phyloP scores from a whole-genome alignment of 441 rosid species.

The Jatropha podagrica region DNA sequence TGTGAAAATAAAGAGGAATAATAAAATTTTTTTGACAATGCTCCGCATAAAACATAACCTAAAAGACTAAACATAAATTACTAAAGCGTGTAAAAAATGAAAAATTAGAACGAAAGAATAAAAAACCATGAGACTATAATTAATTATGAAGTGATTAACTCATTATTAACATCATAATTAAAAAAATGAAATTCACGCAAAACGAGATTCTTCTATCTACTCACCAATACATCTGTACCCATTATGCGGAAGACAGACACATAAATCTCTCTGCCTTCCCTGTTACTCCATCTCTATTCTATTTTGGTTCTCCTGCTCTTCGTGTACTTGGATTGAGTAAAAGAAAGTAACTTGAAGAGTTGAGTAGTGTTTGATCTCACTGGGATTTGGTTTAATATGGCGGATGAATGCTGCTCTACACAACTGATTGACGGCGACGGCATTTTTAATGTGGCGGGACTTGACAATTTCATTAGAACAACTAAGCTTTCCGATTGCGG shows the following conservation, averaged over 20 bases:
- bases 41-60: too few species aligned
- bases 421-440: slow-evolving; percentile 79
- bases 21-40: too few species aligned
- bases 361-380: not conserved
- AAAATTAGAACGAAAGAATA: too few species aligned
- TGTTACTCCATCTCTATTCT: not conserved
- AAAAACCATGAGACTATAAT: too few species aligned
- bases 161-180: too few species aligned
- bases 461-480: slow-evolving; percentile 54
- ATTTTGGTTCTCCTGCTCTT: not conserved
- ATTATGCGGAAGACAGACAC: not conserved
- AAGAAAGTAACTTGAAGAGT: not conserved
- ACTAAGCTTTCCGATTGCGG: slow-evolving; percentile 64
- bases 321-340: not conserved
- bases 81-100: too few species aligned
- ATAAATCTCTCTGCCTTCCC: not conserved
- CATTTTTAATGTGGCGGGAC: slow-evolving; percentile 61
- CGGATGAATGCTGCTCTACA: slow-evolving; percentile 52
- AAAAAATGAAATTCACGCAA: not conserved
- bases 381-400: not conserved
- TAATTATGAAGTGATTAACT: too few species aligned
- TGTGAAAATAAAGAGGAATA: too few species aligned
- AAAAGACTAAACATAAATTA: too few species aligned
- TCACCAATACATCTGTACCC: not conserved
- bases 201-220: not conserved